Percentiles rank a stretch among this genome's conserved stretches.
Evolutionary conservation across 2,329 filamentous ascomycete genomes (phyloP).

Genomic region (Verticillium alfalfae): DNA sequence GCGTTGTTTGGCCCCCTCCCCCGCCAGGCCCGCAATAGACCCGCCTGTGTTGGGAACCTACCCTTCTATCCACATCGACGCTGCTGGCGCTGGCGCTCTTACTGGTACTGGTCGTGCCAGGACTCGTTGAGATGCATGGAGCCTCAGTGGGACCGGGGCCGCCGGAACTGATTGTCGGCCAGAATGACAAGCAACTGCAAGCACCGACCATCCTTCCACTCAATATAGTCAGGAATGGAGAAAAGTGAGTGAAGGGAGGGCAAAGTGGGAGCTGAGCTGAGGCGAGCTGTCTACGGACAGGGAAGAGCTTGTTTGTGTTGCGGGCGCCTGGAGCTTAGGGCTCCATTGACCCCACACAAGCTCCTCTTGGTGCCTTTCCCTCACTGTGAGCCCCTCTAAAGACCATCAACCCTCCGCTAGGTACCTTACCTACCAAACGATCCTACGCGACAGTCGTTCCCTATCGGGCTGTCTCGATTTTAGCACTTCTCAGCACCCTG

Average conservation of each 20-base stretch:
- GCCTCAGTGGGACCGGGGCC: background rate
- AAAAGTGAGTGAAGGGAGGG: background rate
- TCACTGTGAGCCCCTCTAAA: too few relatives aligned
- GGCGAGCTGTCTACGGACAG: background rate
- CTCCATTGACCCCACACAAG: background rate
- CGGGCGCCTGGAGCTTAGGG: background rate
- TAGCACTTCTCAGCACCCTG: background rate
- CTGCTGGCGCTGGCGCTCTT: background rate
- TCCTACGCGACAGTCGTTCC: too few relatives aligned
- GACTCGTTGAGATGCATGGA: background rate
- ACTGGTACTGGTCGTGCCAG: background rate
- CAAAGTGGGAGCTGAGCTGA: background rate
- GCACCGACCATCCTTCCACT: background rate
- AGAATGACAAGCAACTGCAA: background rate
- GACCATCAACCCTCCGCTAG: too few relatives aligned
- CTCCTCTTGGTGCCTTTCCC: background rate
- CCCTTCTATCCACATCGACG: background rate
- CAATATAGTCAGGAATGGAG: background rate
- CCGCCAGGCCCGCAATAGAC: background rate
- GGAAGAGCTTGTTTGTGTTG: background rate
- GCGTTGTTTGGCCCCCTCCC: background rate
- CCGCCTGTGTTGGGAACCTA: background rate
- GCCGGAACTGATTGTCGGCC: background rate
- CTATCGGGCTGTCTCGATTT: too few relatives aligned
- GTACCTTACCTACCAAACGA: too few relatives aligned